These are phyloP conservation scores for Sclerotinia nivalis DNA, from an alignment of 2,329 filamentous ascomycete species.

Conservation along the genomic window DNA sequence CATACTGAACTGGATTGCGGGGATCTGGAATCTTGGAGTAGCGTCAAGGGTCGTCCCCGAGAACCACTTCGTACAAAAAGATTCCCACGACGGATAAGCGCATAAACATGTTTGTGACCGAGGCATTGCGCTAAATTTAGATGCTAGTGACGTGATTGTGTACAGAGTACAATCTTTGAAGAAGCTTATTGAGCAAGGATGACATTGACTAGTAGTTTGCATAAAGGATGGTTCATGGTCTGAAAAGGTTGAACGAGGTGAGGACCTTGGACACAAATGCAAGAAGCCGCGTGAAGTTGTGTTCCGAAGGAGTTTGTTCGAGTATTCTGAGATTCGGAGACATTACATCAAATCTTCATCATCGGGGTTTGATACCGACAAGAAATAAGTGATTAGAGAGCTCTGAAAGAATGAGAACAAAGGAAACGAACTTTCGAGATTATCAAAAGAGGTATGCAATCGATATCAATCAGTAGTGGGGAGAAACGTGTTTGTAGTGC, in stretches of 20 bases:
- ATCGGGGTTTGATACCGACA: background rate
- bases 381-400: background rate
- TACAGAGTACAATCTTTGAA: background rate
- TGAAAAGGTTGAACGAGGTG: background rate
- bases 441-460: background rate
- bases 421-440: background rate
- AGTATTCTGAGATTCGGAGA: background rate
- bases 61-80: background rate
- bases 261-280: background rate
- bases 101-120: constrained; percentile 11
- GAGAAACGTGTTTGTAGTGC: background rate
- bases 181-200: constrained; percentile 10
- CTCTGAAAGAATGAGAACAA: background rate
- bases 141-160: constrained; percentile 15
- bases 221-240: constrained; percentile 1
- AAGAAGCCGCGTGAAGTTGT: constrained; percentile 8
- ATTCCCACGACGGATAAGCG: constrained; percentile 11
- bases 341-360: background rate
- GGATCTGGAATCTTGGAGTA: constrained; percentile 12
- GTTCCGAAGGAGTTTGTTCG: background rate
- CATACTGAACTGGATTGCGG: constrained; percentile 3
- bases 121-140: constrained; percentile 12
- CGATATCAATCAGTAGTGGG: constrained; percentile 2
- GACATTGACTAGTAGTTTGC: constrained; percentile 10
- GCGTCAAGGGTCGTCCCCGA: constrained; percentile 10